phyloP scores from a whole-genome alignment of 352 stramenopile species.

The Phytophthora tentaculata region DNA sequence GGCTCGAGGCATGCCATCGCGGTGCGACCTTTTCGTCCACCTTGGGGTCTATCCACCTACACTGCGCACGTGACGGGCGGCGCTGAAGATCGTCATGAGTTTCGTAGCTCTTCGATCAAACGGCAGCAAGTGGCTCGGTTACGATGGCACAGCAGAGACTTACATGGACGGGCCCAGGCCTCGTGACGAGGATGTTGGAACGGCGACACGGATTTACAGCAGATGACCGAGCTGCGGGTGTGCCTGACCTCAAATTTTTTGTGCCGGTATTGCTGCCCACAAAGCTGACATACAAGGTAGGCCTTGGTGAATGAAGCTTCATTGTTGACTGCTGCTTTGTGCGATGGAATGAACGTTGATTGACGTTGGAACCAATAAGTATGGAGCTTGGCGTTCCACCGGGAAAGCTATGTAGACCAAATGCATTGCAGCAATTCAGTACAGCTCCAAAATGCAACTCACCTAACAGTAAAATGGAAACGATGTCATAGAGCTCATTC shows the following conservation, averaged over 20 bases:
- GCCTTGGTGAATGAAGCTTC: no score
- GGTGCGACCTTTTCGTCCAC: constrained; percentile 29
- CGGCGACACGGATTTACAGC: neutral
- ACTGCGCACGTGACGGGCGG: constrained; percentile 21
- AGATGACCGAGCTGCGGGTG: neutral
- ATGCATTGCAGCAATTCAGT: neutral
- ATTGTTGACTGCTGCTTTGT: neutral
- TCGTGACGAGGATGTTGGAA: constrained; percentile 34
- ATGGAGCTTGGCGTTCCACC: neutral
- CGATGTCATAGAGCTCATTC: no score
- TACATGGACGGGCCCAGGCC: constrained; percentile 11
- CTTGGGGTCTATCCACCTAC: constrained; percentile 24
- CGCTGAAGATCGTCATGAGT: constrained; percentile 18
- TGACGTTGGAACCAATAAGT: neutral
- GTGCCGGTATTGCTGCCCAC: neutral
- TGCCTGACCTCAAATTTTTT: neutral
- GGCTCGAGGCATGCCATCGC: neutral
- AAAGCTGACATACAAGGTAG: neutral
- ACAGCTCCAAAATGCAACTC: neutral
- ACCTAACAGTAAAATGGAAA: no score
- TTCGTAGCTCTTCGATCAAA: constrained; percentile 29
- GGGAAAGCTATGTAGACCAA: neutral
- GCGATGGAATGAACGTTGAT: neutral
- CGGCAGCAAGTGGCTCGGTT: constrained; percentile 17
- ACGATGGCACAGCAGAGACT: constrained; percentile 10